Evolutionary conservation across 768 basidiomycete species (phyloP).

Genomic region (Clitopilus hobsonii): DNA sequence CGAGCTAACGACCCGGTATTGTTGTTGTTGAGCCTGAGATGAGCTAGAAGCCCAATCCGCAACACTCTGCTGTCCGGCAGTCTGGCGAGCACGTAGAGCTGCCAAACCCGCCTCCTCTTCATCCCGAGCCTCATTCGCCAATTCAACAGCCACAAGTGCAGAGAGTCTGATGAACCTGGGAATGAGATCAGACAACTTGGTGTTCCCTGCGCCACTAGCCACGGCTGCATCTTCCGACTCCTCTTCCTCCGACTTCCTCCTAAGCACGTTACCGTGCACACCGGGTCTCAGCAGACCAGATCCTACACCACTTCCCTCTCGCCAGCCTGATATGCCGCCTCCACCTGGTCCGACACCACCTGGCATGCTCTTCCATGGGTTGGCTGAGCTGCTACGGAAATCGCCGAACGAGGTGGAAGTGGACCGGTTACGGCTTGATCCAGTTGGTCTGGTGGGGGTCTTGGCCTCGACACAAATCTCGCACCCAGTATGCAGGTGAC

Average conservation of each 20-base stretch:
- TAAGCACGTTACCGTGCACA: slow-evolving; percentile 50
- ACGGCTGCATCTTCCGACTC: slow-evolving; percentile 9
- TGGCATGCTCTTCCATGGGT: slow-evolving; percentile 28
- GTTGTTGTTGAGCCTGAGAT: slow-evolving; percentile 1
- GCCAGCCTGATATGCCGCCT: slow-evolving; percentile 66
- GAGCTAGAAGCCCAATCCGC: slow-evolving; percentile 12
- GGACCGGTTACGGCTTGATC: slow-evolving; percentile 19
- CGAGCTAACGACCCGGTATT: neutral
- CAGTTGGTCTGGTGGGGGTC: slow-evolving; percentile 23
- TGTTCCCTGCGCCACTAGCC: slow-evolving; percentile 47
- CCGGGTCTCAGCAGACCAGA: slow-evolving; percentile 61
- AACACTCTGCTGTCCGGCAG: slow-evolving; percentile 18
- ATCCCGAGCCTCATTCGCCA: slow-evolving; percentile 65
- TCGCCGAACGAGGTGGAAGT: slow-evolving; percentile 13
- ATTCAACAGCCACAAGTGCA: slow-evolving; percentile 73
- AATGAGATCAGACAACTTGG: slow-evolving; percentile 61
- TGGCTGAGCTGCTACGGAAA: slow-evolving; percentile 10
- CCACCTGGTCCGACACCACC: slow-evolving; percentile 30
- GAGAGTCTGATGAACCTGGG: slow-evolving; percentile 73
- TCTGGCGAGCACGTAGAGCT: slow-evolving; percentile 21
- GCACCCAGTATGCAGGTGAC: slow-evolving; percentile 70
- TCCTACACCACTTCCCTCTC: slow-evolving; percentile 71
- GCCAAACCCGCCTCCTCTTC: slow-evolving; percentile 35
- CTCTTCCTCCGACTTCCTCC: slow-evolving; percentile 35
- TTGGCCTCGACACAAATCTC: slow-evolving; percentile 74